Conservation (phyloP, 305 asterid genomes). For the Euphrasia arctica region DNA sequence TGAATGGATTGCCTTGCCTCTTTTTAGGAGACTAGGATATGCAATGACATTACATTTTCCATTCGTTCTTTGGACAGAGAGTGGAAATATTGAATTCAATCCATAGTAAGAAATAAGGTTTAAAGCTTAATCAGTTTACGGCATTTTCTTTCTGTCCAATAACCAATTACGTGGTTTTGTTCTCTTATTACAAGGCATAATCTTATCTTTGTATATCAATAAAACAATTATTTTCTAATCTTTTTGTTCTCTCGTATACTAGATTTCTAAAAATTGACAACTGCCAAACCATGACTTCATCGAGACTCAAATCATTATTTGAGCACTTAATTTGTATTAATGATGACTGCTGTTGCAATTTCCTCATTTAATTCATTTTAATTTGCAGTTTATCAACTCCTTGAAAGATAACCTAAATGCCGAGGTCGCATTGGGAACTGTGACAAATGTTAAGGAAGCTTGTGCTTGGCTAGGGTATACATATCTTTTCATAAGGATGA, state of each 20-base stretch:
- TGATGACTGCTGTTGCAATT: background rate
- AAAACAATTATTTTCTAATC: too few relatives aligned
- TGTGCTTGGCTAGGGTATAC: constrained; percentile 99
- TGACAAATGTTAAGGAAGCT: constrained; percentile 98
- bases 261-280: constrained; percentile 21
- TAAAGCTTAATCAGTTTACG: constrained; percentile 8
- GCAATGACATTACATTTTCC: background rate
- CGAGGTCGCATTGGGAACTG: constrained; percentile 99
- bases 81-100: constrained; percentile 13
- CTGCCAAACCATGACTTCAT: constrained; percentile 15
- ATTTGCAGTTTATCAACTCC: constrained; percentile 81
- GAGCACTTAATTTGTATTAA: constrained; percentile 17
- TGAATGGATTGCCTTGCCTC: constrained; percentile 14
- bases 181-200: constrained; percentile 5
- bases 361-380: constrained; percentile 20
- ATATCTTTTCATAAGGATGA: constrained; percentile 96
- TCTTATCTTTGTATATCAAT: too few relatives aligned
- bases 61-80: constrained; percentile 6
- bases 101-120: constrained; percentile 9
- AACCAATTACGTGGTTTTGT: background rate
- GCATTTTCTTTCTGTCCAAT: constrained; percentile 18
- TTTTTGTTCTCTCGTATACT: background rate
- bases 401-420: constrained; percentile 96
- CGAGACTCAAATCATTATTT: constrained; percentile 8
- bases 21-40: constrained; percentile 7